These are phyloP conservation scores for Ensete glaucum DNA, from an alignment of 176 grass and related monocot genomes.

Conservation along the genomic window DNA sequence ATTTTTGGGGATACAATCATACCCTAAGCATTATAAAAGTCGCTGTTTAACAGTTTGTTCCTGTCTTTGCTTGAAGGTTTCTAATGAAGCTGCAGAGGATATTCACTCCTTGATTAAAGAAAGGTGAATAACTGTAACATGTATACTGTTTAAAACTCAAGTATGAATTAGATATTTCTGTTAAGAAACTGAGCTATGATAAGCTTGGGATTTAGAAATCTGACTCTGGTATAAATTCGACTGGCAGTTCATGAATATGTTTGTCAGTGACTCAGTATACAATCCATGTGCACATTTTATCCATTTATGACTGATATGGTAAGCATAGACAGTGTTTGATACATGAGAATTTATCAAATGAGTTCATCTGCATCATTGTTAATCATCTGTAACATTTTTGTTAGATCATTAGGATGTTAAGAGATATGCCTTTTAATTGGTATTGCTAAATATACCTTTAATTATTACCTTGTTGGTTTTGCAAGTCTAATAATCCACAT, in stretches of 20 bases:
- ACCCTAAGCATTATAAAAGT: neutral
- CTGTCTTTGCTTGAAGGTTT: conserved; percentile 51
- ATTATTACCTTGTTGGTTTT: no score
- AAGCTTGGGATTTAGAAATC: neutral
- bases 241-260: no score
- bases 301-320: neutral
- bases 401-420: no score
- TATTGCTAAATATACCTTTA: no score
- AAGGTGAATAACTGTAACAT: conserved; percentile 45
- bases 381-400: no score
- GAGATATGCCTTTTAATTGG: no score
- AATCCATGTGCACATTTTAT: neutral
- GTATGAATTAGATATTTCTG: neutral
- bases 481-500: no score
- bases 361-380: no score
- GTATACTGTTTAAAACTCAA: conserved; percentile 5
- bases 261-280: no score
- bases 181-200: neutral
- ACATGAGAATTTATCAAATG: no score
- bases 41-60: neutral
- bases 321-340: no score
- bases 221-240: neutral
- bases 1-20: neutral
- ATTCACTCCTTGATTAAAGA: conserved; percentile 72
- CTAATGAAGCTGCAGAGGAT: conserved; percentile 65